phyloP scores from a whole-genome alignment of 768 basidiomycete genomes.

The Trametes maxima region DNA sequence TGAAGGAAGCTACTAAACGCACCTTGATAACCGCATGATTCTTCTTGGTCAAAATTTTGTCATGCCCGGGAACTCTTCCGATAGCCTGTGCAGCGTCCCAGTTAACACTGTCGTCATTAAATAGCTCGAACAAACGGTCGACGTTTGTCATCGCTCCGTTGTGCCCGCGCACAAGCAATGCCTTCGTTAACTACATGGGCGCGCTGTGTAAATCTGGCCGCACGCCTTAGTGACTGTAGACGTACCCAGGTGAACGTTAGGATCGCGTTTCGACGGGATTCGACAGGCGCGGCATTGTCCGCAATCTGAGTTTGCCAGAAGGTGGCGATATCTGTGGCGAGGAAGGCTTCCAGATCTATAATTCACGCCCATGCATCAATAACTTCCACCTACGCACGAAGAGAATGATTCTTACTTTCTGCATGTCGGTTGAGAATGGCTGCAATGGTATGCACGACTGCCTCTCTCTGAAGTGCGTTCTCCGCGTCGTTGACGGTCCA shows the following conservation, averaged over 20 bases:
- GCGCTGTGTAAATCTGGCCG: not conserved
- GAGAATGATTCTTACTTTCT: constrained; percentile 50
- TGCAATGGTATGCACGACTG: constrained; percentile 59
- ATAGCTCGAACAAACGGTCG: constrained; percentile 67
- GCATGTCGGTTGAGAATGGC: constrained; percentile 79
- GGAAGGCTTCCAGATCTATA: constrained; percentile 53
- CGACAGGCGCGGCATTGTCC: constrained; percentile 32
- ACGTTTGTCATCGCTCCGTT: constrained; percentile 55
- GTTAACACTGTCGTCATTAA: constrained; percentile 64
- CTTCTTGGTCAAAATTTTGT: constrained; percentile 69
- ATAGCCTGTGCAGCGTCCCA: constrained; percentile 78
- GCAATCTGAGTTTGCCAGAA: constrained; percentile 56
- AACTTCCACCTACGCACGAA: not conserved
- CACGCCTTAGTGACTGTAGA: not conserved
- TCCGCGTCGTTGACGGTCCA: constrained; percentile 60
- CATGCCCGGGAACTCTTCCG: constrained; percentile 63
- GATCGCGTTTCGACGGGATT: constrained; percentile 55
- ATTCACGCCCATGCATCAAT: no score
- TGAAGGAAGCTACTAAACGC: not conserved
- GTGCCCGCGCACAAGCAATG: constrained; percentile 76
- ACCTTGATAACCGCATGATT: constrained; percentile 83
- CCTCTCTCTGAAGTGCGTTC: constrained; percentile 53
- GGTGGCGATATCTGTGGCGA: constrained; percentile 39
- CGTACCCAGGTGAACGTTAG: constrained; percentile 72
- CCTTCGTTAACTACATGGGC: constrained; percentile 67